Conservation (phyloP, 2,329 filamentous ascomycete genomes). For the Exophiala bonariae region DNA sequence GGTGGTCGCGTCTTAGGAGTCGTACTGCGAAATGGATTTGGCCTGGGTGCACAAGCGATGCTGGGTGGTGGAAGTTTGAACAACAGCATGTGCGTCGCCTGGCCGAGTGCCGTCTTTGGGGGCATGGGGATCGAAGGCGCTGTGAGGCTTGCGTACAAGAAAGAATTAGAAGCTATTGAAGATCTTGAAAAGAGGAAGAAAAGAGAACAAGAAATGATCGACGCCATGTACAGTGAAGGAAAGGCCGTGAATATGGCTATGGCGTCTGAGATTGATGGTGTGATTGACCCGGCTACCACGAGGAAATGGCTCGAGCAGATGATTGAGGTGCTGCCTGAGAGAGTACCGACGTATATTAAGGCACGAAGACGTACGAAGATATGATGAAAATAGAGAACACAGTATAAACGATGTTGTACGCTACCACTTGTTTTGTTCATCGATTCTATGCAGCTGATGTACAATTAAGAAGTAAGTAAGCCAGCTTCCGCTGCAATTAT, state of each 20-base stretch:
- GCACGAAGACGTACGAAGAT: slow-evolving; percentile 23
- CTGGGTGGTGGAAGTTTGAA: slow-evolving; percentile 21
- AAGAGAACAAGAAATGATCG: slow-evolving; percentile 23
- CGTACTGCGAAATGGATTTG: slow-evolving; percentile 22
- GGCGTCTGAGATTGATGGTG: slow-evolving; percentile 20
- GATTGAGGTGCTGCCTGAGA: slow-evolving; percentile 19
- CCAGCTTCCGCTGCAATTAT: too few species aligned
- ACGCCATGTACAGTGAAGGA: slow-evolving; percentile 21
- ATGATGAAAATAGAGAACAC: too few species aligned
- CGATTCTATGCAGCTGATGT: too few species aligned
- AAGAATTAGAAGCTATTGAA: slow-evolving; percentile 18
- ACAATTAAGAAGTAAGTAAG: too few species aligned
- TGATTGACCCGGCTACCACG: slow-evolving; percentile 22
- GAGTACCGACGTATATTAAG: slow-evolving; percentile 20
- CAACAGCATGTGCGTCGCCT: slow-evolving; percentile 24
- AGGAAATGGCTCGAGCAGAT: slow-evolving; percentile 23
- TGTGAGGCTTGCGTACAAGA: slow-evolving; percentile 20
- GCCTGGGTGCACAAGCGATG: slow-evolving; percentile 23
- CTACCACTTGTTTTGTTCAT: too few species aligned
- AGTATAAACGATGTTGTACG: too few species aligned
- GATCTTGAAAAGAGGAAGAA: slow-evolving; percentile 19
- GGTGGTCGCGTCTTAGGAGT: slow-evolving; percentile 20
- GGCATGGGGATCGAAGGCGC: slow-evolving; percentile 23
- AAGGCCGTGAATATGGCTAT: slow-evolving; percentile 21
- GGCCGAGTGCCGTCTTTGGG: slow-evolving; percentile 21